Evolutionary conservation across 257 asterid species (phyloP), one percentile per base, ranked within the genome.

Genomic region (Ajuga chamaepitys): DNA sequence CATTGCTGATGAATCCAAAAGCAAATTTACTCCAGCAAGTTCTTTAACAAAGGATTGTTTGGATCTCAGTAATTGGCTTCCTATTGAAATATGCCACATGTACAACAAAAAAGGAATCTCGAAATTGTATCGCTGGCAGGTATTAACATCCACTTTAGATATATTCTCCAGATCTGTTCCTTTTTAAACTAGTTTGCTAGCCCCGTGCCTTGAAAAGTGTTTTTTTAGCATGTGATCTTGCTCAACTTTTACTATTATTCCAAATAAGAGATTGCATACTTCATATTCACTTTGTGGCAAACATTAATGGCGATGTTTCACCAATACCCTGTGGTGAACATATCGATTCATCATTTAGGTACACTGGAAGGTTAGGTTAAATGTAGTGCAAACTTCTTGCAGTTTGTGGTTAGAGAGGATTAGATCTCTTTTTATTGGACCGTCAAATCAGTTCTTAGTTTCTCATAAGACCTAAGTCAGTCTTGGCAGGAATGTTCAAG

Each of bases 81-180:
- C 99, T 69, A 81, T 75, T 77, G 97, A 93, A 77, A 75, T 93
- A 70, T 93, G 97, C 83, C 80, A 67, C 70, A 71, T 80, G 41
- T 93, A 89, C 82, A 79, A 66, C 84, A 86, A 84, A 88, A 87
- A 81, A 73, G 97, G 99, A 51, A 86, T 93, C 72, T 68, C 88
- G 37, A 86, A 85, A 77, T 69, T 93, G 78, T 93, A 89, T 74
- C 80, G 85, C 1, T 93, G 99, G 99, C 99, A 93, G 97, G 99
- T 89, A 81, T 34, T 14, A 59, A 13, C 17, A 51, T 67, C 59
- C 25, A 61, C 67, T 59, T 72, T 32, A 9, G 68, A 20, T 77
- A 22, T 59, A 58, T 68, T 40, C 7, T 71, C 68, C 12, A 9
- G 32, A 18, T 73, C 26, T 45, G 58, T 32, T 46, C 68, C 37